These are phyloP conservation scores for Chaetomium fimeti DNA, from an alignment of 495 filamentous ascomycete species.

Conservation along the genomic window DNA sequence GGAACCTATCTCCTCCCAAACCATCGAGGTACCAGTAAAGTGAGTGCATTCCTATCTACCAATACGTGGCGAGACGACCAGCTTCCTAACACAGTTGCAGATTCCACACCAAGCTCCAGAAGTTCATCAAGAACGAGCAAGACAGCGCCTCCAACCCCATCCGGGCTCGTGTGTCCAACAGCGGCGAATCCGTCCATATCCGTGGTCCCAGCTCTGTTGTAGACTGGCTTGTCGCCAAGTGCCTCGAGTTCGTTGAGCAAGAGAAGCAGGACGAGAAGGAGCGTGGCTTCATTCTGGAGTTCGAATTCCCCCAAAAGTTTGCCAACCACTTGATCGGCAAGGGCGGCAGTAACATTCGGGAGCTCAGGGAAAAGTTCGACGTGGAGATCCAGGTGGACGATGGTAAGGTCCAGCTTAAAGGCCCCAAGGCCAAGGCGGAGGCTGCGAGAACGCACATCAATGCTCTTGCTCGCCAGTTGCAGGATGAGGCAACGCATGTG, in stretches of 20 bases:
- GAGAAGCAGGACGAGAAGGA: slow-evolving; percentile 87
- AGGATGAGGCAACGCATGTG: slow-evolving; percentile 81
- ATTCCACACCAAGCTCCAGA: slow-evolving; percentile 70
- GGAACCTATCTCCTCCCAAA: slow-evolving; percentile 61
- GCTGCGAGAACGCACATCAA: slow-evolving; percentile 74
- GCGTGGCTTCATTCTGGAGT: slow-evolving; percentile 76
- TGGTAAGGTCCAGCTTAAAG: slow-evolving; percentile 60
- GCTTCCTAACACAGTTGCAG: slow-evolving; percentile 25
- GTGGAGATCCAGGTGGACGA: slow-evolving; percentile 93
- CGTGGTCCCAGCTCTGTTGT: slow-evolving; percentile 74
- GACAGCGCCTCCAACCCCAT: slow-evolving; percentile 61
- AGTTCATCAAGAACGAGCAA: slow-evolving; percentile 75
- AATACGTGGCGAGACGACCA: background rate
- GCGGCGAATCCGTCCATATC: slow-evolving; percentile 60
- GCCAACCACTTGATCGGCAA: slow-evolving; percentile 92
- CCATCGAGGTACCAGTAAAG: slow-evolving; percentile 71
- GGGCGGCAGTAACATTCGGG: slow-evolving; percentile 88
- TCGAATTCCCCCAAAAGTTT: slow-evolving; percentile 92
- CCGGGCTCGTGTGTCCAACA: slow-evolving; percentile 65
- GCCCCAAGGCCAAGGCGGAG: slow-evolving; percentile 68
- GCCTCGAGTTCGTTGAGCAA: slow-evolving; percentile 72
- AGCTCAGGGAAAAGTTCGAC: slow-evolving; percentile 93
- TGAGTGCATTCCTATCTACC: slow-evolving; percentile 37
- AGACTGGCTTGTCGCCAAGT: slow-evolving; percentile 64
- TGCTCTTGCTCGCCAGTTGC: slow-evolving; percentile 70